phyloP scores from a whole-genome alignment of 441 rosid genomes.

The Pelargonium citronellum region DNA sequence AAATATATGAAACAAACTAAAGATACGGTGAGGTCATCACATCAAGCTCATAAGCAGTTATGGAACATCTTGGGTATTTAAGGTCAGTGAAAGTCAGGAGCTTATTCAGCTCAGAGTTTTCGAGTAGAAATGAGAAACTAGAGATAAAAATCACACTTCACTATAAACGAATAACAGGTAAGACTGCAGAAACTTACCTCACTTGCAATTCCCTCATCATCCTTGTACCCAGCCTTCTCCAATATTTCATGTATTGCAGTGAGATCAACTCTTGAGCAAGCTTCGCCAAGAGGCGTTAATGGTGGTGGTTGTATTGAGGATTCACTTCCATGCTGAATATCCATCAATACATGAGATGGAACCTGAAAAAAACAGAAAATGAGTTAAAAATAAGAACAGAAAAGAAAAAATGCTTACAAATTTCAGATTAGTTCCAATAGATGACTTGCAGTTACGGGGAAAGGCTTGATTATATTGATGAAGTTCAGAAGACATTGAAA shows the following conservation, averaged over 20 bases:
- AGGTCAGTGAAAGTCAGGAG: background rate
- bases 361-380: conserved; percentile 37
- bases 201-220: conserved; percentile 80
- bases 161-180: too few species aligned
- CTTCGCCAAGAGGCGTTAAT: conserved; percentile 80
- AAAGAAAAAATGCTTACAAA: too few species aligned
- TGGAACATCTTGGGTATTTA: background rate
- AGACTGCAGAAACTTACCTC: conserved; percentile 42
- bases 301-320: conserved; percentile 37
- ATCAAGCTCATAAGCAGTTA: background rate
- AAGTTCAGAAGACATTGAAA: too few species aligned
- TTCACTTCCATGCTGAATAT: conserved; percentile 54
- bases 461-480: too few species aligned
- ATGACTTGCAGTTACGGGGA: too few species aligned
- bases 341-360: conserved; percentile 68
- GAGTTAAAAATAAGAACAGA: too few species aligned
- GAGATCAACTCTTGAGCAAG: conserved; percentile 78
- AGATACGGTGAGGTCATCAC: background rate
- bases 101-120: background rate
- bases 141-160: background rate
- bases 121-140: background rate
- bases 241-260: conserved; percentile 81
- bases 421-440: too few species aligned
- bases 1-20: too few species aligned
- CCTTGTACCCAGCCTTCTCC: conserved; percentile 77